Evolutionary conservation across 1,284 basidiomycete species (phyloP).

Genomic region (Cryptococcus maquisensis): DNA sequence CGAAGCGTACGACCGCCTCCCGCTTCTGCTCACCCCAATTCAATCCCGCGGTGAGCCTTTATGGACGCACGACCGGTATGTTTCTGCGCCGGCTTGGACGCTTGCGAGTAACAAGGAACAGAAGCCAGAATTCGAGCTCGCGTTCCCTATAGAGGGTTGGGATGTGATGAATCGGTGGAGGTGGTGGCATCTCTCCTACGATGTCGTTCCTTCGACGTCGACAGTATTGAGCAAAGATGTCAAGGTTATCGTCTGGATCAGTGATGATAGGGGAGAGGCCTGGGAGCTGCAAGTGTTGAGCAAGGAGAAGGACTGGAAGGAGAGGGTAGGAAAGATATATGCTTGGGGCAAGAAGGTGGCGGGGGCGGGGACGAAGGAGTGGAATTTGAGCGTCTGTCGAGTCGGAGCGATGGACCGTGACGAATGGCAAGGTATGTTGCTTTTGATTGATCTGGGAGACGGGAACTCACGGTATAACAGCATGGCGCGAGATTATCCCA

Average conservation of each 20-base stretch:
- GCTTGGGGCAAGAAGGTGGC: conserved; percentile 5
- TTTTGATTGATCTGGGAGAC: neutral
- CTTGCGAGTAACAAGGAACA: conserved; percentile 21
- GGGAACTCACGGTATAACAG: conserved; percentile 8
- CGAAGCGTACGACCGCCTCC: conserved; percentile 33
- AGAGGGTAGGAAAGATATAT: conserved; percentile 11
- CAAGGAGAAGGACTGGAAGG: neutral
- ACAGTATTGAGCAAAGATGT: conserved; percentile 1
- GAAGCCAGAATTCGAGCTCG: conserved; percentile 29
- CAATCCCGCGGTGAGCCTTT: conserved; percentile 17
- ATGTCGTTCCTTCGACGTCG: neutral
- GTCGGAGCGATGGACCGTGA: conserved; percentile 18
- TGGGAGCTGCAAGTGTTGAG: conserved; percentile 18
- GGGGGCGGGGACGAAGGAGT: conserved; percentile 26
- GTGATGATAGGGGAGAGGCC: conserved; percentile 34
- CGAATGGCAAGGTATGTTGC: conserved; percentile 27
- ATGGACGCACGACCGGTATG: conserved; percentile 3
- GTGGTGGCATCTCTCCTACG: conserved; percentile 29
- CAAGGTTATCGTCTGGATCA: conserved; percentile 19
- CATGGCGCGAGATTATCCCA: conserved; percentile 16
- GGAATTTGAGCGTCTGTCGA: conserved; percentile 23
- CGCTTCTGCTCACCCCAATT: conserved; percentile 19
- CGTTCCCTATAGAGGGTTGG: conserved; percentile 36
- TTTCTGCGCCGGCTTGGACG: conserved; percentile 33
- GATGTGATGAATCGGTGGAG: conserved; percentile 39